Base-by-base conservation (phyloP, 345 rosid genomes). In the Gossypium longicalyx region DNA sequence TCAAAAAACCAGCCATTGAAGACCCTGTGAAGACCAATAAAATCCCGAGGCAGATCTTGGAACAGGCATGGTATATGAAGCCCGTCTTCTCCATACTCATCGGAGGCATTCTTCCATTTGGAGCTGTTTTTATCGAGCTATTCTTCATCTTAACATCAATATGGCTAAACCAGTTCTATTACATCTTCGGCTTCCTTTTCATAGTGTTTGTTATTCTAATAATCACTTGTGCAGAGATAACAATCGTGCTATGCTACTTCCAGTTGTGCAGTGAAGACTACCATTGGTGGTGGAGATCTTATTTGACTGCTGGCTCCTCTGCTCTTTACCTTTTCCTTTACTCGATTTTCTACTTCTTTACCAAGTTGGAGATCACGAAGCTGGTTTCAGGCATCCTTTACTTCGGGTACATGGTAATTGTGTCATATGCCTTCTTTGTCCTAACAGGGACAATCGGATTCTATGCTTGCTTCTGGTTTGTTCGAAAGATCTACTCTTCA, bases 231-330 rank as follows among this genome's bases (percentile, higher is more conserved):
- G 98, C 97, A 0, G 97, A 94, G 88, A 94, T 94, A 75, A 87
- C 98, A 0, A 83, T 94, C 4, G 98, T 94, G 58, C 92, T 94
- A 17, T 94, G 98, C 83, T 94, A 94, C 90, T 94, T 94, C 91
- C 98, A 94, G 84, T 81, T 94, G 71, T 94, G 98, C 82, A 91
- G 98, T 45, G 98, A 94, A 79, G 97, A 94, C 82, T 92, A 94
- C 82, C 73, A 87, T 83, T 94, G 98, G 98, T 94, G 98, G 98
- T 94, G 97, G 98, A 94, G 97, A 78, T 87, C 98, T 27, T 94
- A 91, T 81, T 83, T 94, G 70, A 94, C 97, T 0, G 97, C 98
- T 4, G 97, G 98, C 73, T 94, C 98, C 25, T 94, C 98, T 8
- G 97, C 98, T 19, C 77, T 94, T 29, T 94, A 94, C 84, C 97